Conservation (phyloP, 176 grass and related monocot genomes). For the Oryza longistaminata region DNA sequence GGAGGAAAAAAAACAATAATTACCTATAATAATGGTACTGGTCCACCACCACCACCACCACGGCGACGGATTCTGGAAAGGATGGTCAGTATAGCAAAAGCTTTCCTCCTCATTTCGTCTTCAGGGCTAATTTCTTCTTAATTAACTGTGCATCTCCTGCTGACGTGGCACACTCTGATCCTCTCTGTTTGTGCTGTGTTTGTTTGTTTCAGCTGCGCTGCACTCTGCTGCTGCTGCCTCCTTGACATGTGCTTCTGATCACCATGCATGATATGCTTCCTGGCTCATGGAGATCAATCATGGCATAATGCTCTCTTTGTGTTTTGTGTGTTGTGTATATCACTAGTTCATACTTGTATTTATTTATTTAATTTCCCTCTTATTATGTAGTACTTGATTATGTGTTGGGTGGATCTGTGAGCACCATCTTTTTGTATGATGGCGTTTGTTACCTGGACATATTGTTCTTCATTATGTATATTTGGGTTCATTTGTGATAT, state of each 20-base stretch:
- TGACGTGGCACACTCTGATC: background rate
- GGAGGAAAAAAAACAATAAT: too few relatives aligned
- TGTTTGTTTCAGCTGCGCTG: constrained; percentile 32
- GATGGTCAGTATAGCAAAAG: constrained; percentile 26
- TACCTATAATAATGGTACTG: too few relatives aligned
- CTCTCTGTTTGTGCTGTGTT: too few relatives aligned
- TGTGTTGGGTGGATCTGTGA: background rate
- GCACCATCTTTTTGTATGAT: background rate
- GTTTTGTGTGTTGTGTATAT: too few relatives aligned
- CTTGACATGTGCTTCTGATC: constrained; percentile 45
- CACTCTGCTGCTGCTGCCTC: constrained; percentile 52
- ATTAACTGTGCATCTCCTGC: background rate
- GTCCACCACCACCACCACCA: background rate
- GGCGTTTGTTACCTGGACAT: background rate
- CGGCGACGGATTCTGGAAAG: constrained; percentile 42
- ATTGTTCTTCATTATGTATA: background rate
- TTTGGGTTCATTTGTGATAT: background rate
- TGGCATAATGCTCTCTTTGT: background rate
- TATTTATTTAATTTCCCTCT: background rate
- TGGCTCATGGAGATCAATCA: background rate
- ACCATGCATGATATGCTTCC: background rate
- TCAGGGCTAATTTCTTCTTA: background rate
- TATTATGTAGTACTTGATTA: background rate
- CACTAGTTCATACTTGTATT: background rate
- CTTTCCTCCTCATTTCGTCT: background rate